Evolutionary conservation across 1,284 basidiomycete species (phyloP).

Genomic region (Chondrostereum purpureum): DNA sequence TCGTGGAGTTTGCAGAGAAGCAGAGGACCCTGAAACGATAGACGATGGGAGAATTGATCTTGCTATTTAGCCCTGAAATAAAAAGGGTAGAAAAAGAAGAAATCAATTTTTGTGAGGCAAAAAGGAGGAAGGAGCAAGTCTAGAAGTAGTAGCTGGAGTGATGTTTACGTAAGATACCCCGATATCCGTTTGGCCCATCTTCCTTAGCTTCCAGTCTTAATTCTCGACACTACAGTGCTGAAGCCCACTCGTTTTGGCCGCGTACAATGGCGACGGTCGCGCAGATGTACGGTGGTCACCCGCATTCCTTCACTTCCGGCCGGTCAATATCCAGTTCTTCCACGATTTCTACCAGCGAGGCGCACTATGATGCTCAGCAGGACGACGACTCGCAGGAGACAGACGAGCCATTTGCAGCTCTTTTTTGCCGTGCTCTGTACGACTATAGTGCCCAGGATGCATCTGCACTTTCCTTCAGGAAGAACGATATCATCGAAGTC

Average conservation of each 20-base stretch:
- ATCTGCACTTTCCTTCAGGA: slow-evolving; percentile 83
- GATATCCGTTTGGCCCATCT: background rate
- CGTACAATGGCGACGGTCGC: slow-evolving; percentile 1
- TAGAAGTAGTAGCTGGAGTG: background rate
- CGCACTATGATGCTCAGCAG: background rate
- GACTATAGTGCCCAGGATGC: slow-evolving; percentile 86
- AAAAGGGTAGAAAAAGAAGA: no score
- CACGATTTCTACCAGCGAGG: background rate
- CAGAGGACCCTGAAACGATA: slow-evolving; percentile 91
- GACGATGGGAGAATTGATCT: slow-evolving; percentile 7
- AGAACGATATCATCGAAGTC: slow-evolving; percentile 91
- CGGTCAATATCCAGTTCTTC: background rate
- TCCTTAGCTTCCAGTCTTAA: background rate
- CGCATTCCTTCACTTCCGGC: background rate
- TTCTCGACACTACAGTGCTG: background rate
- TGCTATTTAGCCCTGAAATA: no score
- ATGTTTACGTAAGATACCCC: background rate
- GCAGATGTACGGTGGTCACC: slow-evolving; percentile 1
- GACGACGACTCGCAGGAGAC: background rate
- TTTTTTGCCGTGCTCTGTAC: slow-evolving; percentile 91
- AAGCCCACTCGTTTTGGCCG: background rate
- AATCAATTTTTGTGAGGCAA: no score
- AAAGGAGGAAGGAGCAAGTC: background rate
- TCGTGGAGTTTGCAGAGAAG: slow-evolving; percentile 93
- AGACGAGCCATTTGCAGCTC: slow-evolving; percentile 16